Evolutionary conservation across 768 basidiomycete species (phyloP).

Genomic region (Russula sp.): DNA sequence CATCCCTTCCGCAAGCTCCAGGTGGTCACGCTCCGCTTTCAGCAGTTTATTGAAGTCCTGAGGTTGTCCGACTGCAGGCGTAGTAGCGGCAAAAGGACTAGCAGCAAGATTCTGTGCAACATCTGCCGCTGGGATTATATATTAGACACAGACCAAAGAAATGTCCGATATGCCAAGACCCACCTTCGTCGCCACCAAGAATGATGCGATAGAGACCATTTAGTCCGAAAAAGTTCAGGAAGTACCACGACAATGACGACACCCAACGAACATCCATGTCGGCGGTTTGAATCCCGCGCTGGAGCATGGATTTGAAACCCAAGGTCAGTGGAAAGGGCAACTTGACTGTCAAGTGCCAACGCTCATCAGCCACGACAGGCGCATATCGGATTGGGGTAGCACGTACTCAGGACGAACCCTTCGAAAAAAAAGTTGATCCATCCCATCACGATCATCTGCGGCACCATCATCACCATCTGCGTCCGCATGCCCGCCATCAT

Average conservation of each 20-base stretch:
- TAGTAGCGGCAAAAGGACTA: conserved; percentile 60
- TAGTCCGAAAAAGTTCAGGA: conserved; percentile 96
- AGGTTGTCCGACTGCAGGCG: conserved; percentile 50
- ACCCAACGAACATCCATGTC: conserved; percentile 99
- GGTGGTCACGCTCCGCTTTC: conserved; percentile 87
- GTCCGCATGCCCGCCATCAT: conserved; percentile 99
- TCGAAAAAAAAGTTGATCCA: conserved; percentile 99
- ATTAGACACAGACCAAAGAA: conserved; percentile 24
- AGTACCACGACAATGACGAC: conserved; percentile 98
- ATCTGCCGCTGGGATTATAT: conserved; percentile 60
- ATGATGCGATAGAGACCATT: conserved; percentile 94
- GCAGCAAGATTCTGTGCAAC: conserved; percentile 70
- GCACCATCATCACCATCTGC: conserved; percentile 99
- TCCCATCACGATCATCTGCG: conserved; percentile 98
- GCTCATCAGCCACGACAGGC: conserved; percentile 8
- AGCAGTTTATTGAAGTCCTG: conserved; percentile 90
- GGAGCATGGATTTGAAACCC: conserved; percentile 97
- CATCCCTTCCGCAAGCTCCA: conserved; percentile 84
- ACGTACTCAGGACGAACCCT: conserved; percentile 93
- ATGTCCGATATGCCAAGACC: conserved; percentile 36
- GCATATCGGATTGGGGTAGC: background rate
- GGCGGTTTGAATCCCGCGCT: conserved; percentile 89
- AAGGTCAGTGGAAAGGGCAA: conserved; percentile 95
- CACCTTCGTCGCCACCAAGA: conserved; percentile 86
- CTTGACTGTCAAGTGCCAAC: conserved; percentile 59